Base-by-base conservation (phyloP, 257 asterid genomes). In the Lithospermum erythrorhizon region DNA sequence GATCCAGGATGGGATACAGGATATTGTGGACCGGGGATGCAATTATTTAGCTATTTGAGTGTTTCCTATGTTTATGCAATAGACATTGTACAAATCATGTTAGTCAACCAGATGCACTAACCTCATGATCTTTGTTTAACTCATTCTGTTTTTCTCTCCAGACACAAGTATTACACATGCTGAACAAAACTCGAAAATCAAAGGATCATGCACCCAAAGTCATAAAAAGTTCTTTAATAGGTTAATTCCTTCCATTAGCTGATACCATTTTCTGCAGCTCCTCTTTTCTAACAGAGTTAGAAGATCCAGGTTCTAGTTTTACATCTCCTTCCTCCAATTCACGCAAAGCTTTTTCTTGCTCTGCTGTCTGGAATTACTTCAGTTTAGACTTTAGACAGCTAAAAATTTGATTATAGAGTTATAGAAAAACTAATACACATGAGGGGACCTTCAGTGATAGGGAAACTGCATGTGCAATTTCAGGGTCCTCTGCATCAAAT, bases 381-480 rank as follows among this genome's bases (percentile, higher is more conserved):
- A 69, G 25, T 78, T 84, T 65, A 78, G 57, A 69, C 47, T 78
- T 84, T 65, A 78, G 57, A 69, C 47, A 69, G 30, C 58, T 73
- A 65, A 16, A 71, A 57, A 17, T 21, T 54, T 57, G 32, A 47
- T 47, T 47, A 59, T 15, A 5, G 18, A 23, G n/a, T 56, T 19
- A 63, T 54, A 64, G 19, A 57, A 65, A 53, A 53, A 55, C 53
- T 35, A 35, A 6, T 29, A 61, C 14, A 15, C 13, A 63, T 63
- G 54, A 63, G 19, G 63, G 22, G 70, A 89, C 97, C 93, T 77
- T 83, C 78, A 86, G 68, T 20, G 97, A 89, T 65, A 84, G 63
- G 32, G 97, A 86, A 70, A 89, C 91, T 59, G 86, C 95, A 68
- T 60, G 86, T 13, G 78, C 87, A 71, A 83, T 71, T 64, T 79